A percentile compares a stretch with the other conserved stretches of the same genome.
These are phyloP conservation scores for Cystoderma amianthinum DNA, from an alignment of 768 basidiomycete genomes.

Conservation along the genomic window DNA sequence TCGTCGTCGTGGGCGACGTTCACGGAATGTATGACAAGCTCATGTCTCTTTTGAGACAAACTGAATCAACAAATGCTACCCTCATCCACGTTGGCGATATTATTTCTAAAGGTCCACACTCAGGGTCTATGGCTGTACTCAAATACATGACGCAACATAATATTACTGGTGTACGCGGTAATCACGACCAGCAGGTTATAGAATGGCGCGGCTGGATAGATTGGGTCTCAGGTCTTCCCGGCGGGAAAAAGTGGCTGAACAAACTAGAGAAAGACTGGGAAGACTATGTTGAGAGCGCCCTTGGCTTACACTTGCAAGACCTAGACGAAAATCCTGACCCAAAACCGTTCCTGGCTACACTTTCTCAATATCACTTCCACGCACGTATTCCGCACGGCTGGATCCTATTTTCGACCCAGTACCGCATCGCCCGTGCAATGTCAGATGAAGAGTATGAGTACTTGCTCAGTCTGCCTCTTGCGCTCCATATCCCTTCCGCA, in stretches of 20 bases:
- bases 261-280: conserved; percentile 40
- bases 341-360: background rate
- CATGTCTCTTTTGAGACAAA: conserved; percentile 13
- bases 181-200: conserved; percentile 88
- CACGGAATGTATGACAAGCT: conserved; percentile 76
- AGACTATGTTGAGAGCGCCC: conserved; percentile 13
- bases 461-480: conserved; percentile 65
- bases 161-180: conserved; percentile 82
- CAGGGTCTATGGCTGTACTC: conserved; percentile 58
- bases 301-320: no score
- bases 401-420: conserved; percentile 74
- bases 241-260: conserved; percentile 49
- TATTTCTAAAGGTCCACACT: conserved; percentile 56
- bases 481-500: conserved; percentile 66
- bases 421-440: conserved; percentile 64
- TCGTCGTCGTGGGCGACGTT: conserved; percentile 81
- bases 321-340: background rate
- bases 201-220: conserved; percentile 87
- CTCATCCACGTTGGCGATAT: conserved; percentile 85
- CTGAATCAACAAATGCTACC: conserved; percentile 35
- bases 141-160: conserved; percentile 56
- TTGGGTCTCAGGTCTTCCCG: conserved; percentile 54
- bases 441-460: conserved; percentile 61
- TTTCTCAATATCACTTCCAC: conserved; percentile 16
- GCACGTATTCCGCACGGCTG: conserved; percentile 57